Percentiles rank a stretch among this genome's conserved stretches.
These are phyloP conservation scores for Filosporella fistucella DNA, from an alignment of 495 filamentous ascomycete species.

Conservation along the genomic window DNA sequence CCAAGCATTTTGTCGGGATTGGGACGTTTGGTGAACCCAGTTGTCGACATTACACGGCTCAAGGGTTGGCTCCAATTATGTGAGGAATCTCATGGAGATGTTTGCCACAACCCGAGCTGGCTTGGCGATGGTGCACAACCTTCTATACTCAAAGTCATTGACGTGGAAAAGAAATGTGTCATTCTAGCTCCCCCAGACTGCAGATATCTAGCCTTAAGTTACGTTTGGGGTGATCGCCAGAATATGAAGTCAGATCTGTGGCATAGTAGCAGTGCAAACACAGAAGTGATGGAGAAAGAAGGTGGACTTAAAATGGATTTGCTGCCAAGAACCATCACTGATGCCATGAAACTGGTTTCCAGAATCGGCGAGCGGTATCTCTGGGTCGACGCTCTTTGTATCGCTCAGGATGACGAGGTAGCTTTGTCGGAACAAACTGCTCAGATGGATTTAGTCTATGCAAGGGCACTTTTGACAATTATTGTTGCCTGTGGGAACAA, in stretches of 20 bases:
- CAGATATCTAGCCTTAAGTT: not conserved
- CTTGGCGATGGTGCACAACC: too few relatives aligned
- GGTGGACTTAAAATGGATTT: not conserved
- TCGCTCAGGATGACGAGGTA: not conserved
- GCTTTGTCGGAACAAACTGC: not conserved
- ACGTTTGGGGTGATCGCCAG: not conserved
- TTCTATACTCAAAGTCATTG: too few relatives aligned
- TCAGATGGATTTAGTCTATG: not conserved
- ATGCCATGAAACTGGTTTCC: not conserved
- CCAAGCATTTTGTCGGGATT: too few relatives aligned
- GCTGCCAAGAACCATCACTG: not conserved
- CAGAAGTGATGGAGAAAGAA: not conserved
- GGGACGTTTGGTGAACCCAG: too few relatives aligned
- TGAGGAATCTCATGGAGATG: too few relatives aligned
- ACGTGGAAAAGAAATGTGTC: too few relatives aligned
- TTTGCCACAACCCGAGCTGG: too few relatives aligned
- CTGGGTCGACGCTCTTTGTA: conserved; percentile 5
- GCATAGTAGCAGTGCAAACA: not conserved
- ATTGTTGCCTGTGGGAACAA: not conserved
- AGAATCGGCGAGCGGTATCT: not conserved
- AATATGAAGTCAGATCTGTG: too few relatives aligned
- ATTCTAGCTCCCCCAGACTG: too few relatives aligned
- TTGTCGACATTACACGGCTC: too few relatives aligned
- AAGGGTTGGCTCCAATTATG: too few relatives aligned
- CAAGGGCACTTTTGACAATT: not conserved